These are phyloP conservation scores for Mycena albidolilacea DNA, from an alignment of 768 basidiomycete genomes.

Conservation along the genomic window DNA sequence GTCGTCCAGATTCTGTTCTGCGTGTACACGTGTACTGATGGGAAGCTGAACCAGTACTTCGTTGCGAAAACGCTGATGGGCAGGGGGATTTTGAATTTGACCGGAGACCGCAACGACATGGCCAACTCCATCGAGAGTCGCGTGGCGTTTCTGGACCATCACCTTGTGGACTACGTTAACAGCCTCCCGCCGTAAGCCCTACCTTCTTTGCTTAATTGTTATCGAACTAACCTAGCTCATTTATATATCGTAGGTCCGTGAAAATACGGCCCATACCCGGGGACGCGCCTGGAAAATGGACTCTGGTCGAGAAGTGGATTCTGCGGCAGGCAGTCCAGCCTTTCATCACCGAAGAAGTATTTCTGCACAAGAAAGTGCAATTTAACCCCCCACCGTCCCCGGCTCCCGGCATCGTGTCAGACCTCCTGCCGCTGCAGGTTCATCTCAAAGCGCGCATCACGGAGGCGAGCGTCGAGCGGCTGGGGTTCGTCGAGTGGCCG, in stretches of 20 bases:
- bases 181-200: slow-evolving; percentile 28
- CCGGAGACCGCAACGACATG: slow-evolving; percentile 38
- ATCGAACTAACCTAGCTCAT: neutral
- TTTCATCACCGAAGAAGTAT: slow-evolving; percentile 40
- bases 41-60: slow-evolving; percentile 17
- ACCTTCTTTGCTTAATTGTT: neutral
- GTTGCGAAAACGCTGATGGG: slow-evolving; percentile 21
- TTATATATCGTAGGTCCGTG: neutral
- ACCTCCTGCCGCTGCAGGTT: slow-evolving; percentile 29
- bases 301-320: slow-evolving; percentile 39
- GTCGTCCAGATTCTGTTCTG: neutral
- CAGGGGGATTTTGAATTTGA: slow-evolving; percentile 9
- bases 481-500: slow-evolving; percentile 34
- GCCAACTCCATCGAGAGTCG: slow-evolving; percentile 34
- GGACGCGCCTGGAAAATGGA: slow-evolving; percentile 24
- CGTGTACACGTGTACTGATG: neutral
- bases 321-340: slow-evolving; percentile 38
- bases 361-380: slow-evolving; percentile 26
- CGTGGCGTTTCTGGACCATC: slow-evolving; percentile 36
- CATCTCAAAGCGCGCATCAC: slow-evolving; percentile 34
- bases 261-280: slow-evolving; percentile 26
- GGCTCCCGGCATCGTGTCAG: neutral
- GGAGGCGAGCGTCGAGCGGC: slow-evolving; percentile 23
- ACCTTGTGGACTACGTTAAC: slow-evolving; percentile 36
- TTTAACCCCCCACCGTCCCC: slow-evolving; percentile 34